Percentiles rank a stretch among this genome's conserved stretches.
phyloP scores from a whole-genome alignment of 306 rosid species.

The Benincasa hispida region DNA sequence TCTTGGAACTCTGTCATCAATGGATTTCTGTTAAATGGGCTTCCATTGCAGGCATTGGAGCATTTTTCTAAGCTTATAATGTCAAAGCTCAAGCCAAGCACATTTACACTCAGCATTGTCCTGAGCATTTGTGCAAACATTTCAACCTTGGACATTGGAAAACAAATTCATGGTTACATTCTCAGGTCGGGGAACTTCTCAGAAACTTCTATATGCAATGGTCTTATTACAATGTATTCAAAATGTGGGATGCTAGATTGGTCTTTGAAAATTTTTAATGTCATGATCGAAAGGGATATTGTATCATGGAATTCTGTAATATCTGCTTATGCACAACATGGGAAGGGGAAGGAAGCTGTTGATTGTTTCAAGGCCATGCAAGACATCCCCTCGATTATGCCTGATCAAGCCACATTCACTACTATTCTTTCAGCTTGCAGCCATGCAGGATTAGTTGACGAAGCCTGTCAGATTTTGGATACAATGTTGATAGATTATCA shows the following conservation, averaged over 20 bases:
- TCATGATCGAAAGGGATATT: constrained; percentile 47
- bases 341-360: constrained; percentile 60
- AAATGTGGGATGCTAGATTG: constrained; percentile 53
- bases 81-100: constrained; percentile 44
- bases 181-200: constrained; percentile 27
- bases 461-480: constrained; percentile 41
- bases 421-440: constrained; percentile 76
- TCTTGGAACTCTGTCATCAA: constrained; percentile 66
- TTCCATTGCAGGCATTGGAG: constrained; percentile 35
- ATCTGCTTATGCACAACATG: constrained; percentile 70
- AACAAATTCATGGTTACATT: constrained; percentile 57
- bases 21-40: constrained; percentile 46
- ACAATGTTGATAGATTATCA: constrained; percentile 39
- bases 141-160: constrained; percentile 47
- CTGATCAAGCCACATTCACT: constrained; percentile 63
- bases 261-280: constrained; percentile 45
- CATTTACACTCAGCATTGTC: constrained; percentile 42
- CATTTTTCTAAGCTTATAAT: constrained; percentile 31
- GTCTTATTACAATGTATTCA: constrained; percentile 57
- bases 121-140: constrained; percentile 56
- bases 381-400: constrained; percentile 26
- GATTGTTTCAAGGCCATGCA: constrained; percentile 48
- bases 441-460: constrained; percentile 57
- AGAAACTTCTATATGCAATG: constrained; percentile 39
- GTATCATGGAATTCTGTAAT: constrained; percentile 71